These are phyloP conservation scores for Clitopilus passeckerianus DNA, from an alignment of 768 basidiomycete species.

Conservation along the genomic window DNA sequence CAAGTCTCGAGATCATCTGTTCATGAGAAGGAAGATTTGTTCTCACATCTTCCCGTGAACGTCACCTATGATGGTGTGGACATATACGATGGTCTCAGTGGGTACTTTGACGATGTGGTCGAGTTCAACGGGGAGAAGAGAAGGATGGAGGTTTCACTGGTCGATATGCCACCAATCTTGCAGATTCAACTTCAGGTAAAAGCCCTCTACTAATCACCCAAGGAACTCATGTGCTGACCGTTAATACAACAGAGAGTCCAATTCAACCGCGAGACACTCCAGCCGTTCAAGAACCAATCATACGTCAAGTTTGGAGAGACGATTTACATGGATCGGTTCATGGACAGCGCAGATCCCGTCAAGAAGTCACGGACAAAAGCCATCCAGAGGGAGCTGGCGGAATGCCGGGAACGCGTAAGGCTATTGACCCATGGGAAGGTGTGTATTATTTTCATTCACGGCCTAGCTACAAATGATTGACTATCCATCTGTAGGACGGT, in stretches of 20 bases:
- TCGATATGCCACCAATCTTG: constrained; percentile 84
- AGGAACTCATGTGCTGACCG: constrained; percentile 3
- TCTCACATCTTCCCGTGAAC: constrained; percentile 92
- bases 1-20: constrained; percentile 46
- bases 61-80: constrained; percentile 87
- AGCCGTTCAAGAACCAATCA: constrained; percentile 94
- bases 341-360: constrained; percentile 65
- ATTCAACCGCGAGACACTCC: constrained; percentile 88
- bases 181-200: constrained; percentile 94
- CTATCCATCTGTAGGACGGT: constrained; percentile 39
- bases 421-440: constrained; percentile 73
- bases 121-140: constrained; percentile 87
- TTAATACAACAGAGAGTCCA: constrained; percentile 66
- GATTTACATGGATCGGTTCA: constrained; percentile 88
- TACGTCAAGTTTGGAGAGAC: constrained; percentile 89
- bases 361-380: constrained; percentile 70
- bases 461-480: background rate
- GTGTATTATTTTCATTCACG: constrained; percentile 4
- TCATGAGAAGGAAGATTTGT: constrained; percentile 87
- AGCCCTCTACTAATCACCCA: background rate
- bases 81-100: constrained; percentile 88
- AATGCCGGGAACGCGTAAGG: constrained; percentile 63
- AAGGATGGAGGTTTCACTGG: constrained; percentile 80
- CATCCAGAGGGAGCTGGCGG: constrained; percentile 62
- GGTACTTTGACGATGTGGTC: constrained; percentile 86